Percentiles rank a stretch among this genome's conserved stretches.
phyloP scores from a whole-genome alignment of 1,139 yeast genomes.

The Suhomyces chickasaworum region DNA sequence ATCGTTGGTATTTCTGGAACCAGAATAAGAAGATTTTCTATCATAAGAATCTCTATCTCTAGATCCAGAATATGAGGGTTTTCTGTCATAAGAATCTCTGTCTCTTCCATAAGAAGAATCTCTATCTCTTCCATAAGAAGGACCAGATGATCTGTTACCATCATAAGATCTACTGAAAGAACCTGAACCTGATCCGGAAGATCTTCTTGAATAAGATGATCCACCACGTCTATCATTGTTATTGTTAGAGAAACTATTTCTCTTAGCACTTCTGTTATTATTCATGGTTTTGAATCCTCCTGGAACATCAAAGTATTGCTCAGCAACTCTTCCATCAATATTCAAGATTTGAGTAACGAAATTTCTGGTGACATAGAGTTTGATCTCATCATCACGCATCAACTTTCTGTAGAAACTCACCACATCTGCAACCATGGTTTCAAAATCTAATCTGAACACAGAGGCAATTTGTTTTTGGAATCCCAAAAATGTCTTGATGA shows the following conservation, averaged over 20 bases:
- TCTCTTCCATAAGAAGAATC: slow-evolving; percentile 1
- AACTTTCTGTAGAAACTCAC: slow-evolving; percentile 20
- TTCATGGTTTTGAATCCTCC: slow-evolving; percentile 19
- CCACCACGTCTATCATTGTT: slow-evolving; percentile 7
- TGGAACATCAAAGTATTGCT: slow-evolving; percentile 25
- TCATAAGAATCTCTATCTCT: neutral
- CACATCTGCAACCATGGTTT: slow-evolving; percentile 15
- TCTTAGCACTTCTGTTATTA: slow-evolving; percentile 21
- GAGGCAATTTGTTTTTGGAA: slow-evolving; percentile 27
- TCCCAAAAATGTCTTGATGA: slow-evolving; percentile 17
- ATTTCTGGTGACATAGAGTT: slow-evolving; percentile 17
- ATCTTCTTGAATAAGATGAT: slow-evolving; percentile 3
- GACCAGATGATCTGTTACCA: slow-evolving; percentile 1
- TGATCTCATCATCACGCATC: slow-evolving; percentile 19
- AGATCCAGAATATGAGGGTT: slow-evolving; percentile 9
- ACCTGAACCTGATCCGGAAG: too few relatives aligned
- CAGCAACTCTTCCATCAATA: slow-evolving; percentile 19
- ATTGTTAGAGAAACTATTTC: slow-evolving; percentile 13
- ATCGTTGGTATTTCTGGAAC: too few relatives aligned
- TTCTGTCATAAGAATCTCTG: slow-evolving; percentile 5
- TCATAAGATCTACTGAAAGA: neutral
- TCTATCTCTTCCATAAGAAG: neutral
- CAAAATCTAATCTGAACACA: slow-evolving; percentile 27
- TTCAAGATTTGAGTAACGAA: slow-evolving; percentile 15
- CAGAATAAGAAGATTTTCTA: too few relatives aligned